Conservation (phyloP, 139 green algal species). For the Chlorella ohadii region DNA sequence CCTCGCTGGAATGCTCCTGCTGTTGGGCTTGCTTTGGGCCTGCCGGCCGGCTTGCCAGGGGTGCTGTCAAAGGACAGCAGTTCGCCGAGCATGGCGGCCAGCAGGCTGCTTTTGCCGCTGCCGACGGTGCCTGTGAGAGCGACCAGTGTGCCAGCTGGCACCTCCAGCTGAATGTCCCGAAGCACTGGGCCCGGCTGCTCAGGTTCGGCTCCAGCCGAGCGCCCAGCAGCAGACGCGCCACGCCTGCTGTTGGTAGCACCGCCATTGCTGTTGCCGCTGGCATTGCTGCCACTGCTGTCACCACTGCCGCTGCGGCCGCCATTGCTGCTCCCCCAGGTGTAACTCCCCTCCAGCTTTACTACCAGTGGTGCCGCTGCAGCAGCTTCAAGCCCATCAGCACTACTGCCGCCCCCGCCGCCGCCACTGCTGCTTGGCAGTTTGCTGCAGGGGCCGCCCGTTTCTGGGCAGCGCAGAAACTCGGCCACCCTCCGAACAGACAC, state of each 20-base stretch:
- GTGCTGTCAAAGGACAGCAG: conserved; percentile 28
- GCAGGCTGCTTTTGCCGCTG: conserved; percentile 76
- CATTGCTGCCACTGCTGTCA: neutral
- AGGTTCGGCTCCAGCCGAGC: too few species aligned
- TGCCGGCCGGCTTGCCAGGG: neutral
- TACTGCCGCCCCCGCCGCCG: too few species aligned
- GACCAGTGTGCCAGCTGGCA: conserved; percentile 61
- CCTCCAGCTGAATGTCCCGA: conserved; percentile 46
- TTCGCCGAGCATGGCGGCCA: conserved; percentile 77
- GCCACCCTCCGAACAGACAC: conserved; percentile 72
- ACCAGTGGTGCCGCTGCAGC: neutral
- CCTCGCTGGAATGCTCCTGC: neutral
- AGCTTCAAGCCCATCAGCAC: too few species aligned
- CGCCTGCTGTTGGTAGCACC: too few species aligned
- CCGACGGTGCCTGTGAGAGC: conserved; percentile 76
- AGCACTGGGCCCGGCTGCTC: conserved; percentile 25
- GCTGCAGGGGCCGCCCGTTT: neutral
- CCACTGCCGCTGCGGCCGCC: neutral
- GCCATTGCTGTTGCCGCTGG: neutral
- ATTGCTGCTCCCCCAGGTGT: neutral
- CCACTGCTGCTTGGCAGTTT: neutral
- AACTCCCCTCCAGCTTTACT: neutral
- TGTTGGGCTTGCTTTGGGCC: neutral
- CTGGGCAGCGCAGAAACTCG: conserved; percentile 34
- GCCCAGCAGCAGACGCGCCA: too few species aligned